These are phyloP conservation scores for Brettanomyces anomalus DNA, from an alignment of 805 yeast species.

Conservation along the genomic window DNA sequence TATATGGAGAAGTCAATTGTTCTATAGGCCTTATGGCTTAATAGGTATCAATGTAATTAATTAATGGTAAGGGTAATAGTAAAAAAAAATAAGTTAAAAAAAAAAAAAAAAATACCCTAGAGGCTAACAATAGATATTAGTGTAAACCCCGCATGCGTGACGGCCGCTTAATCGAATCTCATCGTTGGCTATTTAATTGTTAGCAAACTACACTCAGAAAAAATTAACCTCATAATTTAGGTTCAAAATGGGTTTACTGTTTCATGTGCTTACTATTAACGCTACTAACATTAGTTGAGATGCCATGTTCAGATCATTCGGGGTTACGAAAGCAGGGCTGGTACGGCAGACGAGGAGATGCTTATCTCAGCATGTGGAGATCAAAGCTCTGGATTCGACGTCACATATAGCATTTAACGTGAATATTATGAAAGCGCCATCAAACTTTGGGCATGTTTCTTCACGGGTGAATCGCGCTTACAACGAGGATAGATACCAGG, in stretches of 20 bases:
- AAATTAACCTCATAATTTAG: not conserved
- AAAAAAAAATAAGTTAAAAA: too few relatives aligned
- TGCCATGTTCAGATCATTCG: not conserved
- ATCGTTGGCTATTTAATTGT: not conserved
- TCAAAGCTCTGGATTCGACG: conserved; percentile 11
- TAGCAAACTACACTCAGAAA: not conserved
- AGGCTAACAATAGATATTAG: too few relatives aligned
- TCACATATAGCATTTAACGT: conserved; percentile 33
- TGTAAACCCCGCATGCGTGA: too few relatives aligned
- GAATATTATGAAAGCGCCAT: conserved; percentile 55
- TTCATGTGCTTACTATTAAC: not conserved
- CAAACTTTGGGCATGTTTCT: conserved; percentile 69
- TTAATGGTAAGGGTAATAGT: too few relatives aligned
- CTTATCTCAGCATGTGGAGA: conserved; percentile 23
- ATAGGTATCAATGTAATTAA: too few relatives aligned
- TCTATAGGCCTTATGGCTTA: too few relatives aligned
- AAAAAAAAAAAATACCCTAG: too few relatives aligned
- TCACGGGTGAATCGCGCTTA: conserved; percentile 66
- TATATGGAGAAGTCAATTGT: too few relatives aligned
- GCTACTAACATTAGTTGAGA: not conserved
- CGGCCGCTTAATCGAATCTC: not conserved
- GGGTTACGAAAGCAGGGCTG: conserved; percentile 1
- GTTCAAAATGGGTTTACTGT: too few relatives aligned
- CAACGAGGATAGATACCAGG: conserved; percentile 77
- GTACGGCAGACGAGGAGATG: conserved; percentile 3